Conservation (phyloP, 257 asterid genomes). For the Solanum bulbocastanum region DNA sequence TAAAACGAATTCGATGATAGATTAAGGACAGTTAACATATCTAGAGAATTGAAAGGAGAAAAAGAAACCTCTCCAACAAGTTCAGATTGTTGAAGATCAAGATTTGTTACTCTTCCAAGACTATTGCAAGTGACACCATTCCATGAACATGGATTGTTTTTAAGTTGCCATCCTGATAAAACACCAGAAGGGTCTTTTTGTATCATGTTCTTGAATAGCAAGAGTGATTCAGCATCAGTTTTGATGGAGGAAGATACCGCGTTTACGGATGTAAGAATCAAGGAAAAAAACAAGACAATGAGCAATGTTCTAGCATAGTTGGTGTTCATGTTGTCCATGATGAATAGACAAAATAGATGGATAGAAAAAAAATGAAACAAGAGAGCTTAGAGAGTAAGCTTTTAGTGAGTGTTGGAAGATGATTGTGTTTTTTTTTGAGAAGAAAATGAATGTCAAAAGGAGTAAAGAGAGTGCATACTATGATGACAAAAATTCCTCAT, state of each 20-base stretch:
- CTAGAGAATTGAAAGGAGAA: slow-evolving; percentile 39
- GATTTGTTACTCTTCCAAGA: slow-evolving; percentile 40
- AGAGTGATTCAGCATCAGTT: slow-evolving; percentile 64
- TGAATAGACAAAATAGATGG: not conserved
- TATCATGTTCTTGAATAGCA: slow-evolving; percentile 73
- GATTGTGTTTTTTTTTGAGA: not conserved
- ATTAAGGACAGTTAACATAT: slow-evolving; percentile 50
- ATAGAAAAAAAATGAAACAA: not conserved
- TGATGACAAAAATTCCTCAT: slow-evolving; percentile 36
- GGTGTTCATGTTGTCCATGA: slow-evolving; percentile 26
- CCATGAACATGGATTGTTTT: slow-evolving; percentile 58
- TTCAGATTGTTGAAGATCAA: slow-evolving; percentile 66
- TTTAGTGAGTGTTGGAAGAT: slow-evolving; percentile 2
- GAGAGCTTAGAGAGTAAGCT: slow-evolving; percentile 5
- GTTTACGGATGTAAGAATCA: slow-evolving; percentile 8
- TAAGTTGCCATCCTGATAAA: slow-evolving; percentile 51
- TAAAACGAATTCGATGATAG: slow-evolving; percentile 53
- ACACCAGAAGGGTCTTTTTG: slow-evolving; percentile 44
- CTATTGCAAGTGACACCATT: slow-evolving; percentile 52
- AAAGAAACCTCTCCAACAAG: slow-evolving; percentile 57
- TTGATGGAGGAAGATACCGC: slow-evolving; percentile 15
- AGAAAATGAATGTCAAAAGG: slow-evolving; percentile 9
- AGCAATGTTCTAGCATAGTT: slow-evolving; percentile 2
- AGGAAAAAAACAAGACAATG: slow-evolving; percentile 1
- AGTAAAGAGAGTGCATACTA: slow-evolving; percentile 28